phyloP scores from a whole-genome alignment of 306 rosid genomes.

The Astragalus membranaceus region DNA sequence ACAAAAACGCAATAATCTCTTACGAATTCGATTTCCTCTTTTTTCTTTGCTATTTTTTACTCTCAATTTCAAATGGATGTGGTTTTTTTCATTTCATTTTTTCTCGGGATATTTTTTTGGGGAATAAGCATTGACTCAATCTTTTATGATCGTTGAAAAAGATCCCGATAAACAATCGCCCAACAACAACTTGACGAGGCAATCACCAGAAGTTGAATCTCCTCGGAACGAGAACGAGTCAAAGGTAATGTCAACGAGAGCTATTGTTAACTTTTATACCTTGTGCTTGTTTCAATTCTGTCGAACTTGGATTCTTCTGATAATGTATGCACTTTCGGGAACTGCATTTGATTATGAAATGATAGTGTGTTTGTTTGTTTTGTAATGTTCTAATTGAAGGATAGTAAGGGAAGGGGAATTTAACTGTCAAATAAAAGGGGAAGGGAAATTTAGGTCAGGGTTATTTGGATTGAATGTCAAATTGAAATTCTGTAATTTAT shows the following conservation, averaged over 20 bases:
- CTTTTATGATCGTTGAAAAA: slow-evolving; percentile 46
- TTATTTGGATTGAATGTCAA: background rate
- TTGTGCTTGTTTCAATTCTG: background rate
- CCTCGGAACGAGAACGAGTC: slow-evolving; percentile 33
- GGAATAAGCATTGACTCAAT: slow-evolving; percentile 26
- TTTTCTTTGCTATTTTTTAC: background rate
- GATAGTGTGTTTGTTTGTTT: background rate
- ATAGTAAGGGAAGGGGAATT: background rate
- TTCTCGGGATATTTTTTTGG: background rate
- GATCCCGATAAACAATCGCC: slow-evolving; percentile 50
- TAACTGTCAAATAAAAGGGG: background rate
- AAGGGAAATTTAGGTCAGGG: background rate
- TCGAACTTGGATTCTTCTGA: background rate
- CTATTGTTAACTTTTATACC: background rate
- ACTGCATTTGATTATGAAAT: background rate
- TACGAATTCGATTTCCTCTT: background rate
- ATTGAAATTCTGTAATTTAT: background rate
- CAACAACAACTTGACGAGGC: slow-evolving; percentile 26
- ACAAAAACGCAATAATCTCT: background rate
- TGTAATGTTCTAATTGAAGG: background rate
- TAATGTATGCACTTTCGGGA: background rate
- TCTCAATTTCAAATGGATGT: background rate
- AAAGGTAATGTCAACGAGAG: slow-evolving; percentile 33
- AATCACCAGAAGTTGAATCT: slow-evolving; percentile 25
- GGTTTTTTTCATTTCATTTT: background rate